Evolutionary conservation across 352 stramenopile genomes (phyloP), one percentile per base, ranked within the genome.

Genomic region (Pythium phragmitis): DNA sequence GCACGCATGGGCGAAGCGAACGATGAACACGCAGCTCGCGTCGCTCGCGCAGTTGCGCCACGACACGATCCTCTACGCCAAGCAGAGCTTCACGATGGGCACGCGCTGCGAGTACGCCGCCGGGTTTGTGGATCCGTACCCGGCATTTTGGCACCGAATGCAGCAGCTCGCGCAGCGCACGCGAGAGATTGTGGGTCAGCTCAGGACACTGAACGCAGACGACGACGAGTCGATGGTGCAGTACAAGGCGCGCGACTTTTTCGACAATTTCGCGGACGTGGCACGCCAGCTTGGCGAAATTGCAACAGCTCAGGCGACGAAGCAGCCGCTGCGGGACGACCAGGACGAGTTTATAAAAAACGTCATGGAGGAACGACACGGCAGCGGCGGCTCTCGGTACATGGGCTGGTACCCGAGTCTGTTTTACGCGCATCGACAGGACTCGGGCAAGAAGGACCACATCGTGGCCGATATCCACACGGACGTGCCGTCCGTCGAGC

Each of bases 321-420:
- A 68, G 21, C 30, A 51, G 7, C 4, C 17, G 12, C 51, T 74
- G 7, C 48, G 9, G 23, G 54, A 71, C 9, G 63, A 68, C 3
- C 68, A 74, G 57, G 46, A 50, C 26, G 34, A 57, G 1, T 71
- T 68, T 49, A 14, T 74, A 46, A 70, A 74, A 28, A 57, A n/a
- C 9, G 60, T 71, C 11, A 74, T 74, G 13, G 63, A 71, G 57
- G 59, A 71, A 21, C 52, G 55, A 16, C 47, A 41, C 12, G 57
- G 57, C 14, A 71, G 68, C 23, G 63, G 63, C 23, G 58, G 36
- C 1, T 65, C 63, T n/a, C 57, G 57, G 2, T 73, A 69, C 28
- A 30, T 69, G 9, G 67, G 67, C 3, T 78, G 73, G 71, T 80
- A 79, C 34, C 72, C 72, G n/a, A 52, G 42, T 2, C 55, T 79